phyloP scores from a whole-genome alignment of 1,284 basidiomycete species.

The Leccinum proximum region DNA sequence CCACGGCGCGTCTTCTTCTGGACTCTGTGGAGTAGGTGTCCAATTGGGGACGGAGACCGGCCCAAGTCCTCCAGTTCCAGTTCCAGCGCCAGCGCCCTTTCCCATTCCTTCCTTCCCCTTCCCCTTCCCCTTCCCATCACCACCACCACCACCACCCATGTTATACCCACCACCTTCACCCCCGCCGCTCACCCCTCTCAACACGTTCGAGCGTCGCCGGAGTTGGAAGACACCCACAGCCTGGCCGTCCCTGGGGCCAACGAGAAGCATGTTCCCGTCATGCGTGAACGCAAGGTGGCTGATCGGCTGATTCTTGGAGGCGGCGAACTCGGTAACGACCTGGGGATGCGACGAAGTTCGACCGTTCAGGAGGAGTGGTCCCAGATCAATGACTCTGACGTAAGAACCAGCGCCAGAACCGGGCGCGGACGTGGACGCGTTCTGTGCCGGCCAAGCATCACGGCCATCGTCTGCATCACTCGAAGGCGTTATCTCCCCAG shows the following conservation, averaged over 20 bases:
- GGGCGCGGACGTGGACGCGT: not conserved
- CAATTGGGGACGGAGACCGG: constrained; percentile 4
- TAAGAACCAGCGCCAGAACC: constrained; percentile 31
- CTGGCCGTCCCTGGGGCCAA: constrained; percentile 59
- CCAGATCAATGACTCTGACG: constrained; percentile 56
- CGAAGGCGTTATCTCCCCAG: constrained; percentile 12
- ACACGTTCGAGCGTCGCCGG: constrained; percentile 36
- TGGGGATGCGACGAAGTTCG: constrained; percentile 25
- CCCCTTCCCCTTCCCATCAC: constrained; percentile 5
- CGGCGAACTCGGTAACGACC: constrained; percentile 45
- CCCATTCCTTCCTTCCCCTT: too few relatives aligned
- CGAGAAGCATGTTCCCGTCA: constrained; percentile 57
- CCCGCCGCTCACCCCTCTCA: constrained; percentile 7
- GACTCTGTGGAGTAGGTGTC: constrained; percentile 1
- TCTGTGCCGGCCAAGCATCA: constrained; percentile 4
- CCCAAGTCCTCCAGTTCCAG: constrained; percentile 6
- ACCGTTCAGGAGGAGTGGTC: constrained; percentile 30
- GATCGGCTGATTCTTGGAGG: constrained; percentile 46
- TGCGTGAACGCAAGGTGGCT: constrained; percentile 53
- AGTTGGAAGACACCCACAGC: constrained; percentile 55
- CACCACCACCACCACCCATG: not conserved
- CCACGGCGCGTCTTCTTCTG: constrained; percentile 39
- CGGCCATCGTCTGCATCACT: constrained; percentile 10
- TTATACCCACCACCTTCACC: not conserved
- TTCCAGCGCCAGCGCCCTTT: constrained; percentile 9